A percentile compares a stretch with the other conserved stretches of the same genome.
Evolutionary conservation across 192 early-diverging fungal genomes (phyloP).

Genomic region (Coemansia reversa): DNA sequence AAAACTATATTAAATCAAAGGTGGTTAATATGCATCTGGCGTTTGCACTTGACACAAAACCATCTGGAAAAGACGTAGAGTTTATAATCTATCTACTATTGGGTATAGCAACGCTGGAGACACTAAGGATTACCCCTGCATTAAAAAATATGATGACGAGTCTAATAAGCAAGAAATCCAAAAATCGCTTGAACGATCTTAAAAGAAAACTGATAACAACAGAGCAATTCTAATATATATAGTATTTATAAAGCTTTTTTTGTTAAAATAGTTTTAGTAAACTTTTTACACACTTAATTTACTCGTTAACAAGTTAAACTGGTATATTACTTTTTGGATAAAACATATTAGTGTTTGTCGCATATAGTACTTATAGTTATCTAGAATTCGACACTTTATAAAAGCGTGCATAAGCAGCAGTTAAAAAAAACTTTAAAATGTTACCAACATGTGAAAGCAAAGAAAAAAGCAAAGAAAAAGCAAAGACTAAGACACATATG

Average conservation of each 20-base stretch:
- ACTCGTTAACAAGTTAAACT: no score
- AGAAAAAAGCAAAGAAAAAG: background rate
- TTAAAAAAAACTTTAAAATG: background rate
- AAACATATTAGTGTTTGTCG: background rate
- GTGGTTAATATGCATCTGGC: background rate
- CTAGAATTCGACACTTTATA: background rate
- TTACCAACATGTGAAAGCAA: background rate
- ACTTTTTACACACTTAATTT: background rate
- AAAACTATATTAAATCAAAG: background rate
- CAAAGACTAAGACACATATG: background rate
- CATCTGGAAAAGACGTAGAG: background rate
- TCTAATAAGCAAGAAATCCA: background rate
- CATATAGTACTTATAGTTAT: background rate
- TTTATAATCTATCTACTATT: constrained; percentile 10
- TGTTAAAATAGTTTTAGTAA: background rate
- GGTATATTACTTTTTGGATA: no score
- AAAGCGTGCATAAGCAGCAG: background rate
- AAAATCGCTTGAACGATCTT: background rate
- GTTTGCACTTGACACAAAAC: constrained; percentile 7
- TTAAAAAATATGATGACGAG: background rate
- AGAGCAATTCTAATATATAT: background rate
- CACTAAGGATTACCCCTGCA: background rate
- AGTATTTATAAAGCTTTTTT: background rate
- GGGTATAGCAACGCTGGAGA: background rate
- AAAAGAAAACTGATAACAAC: background rate